A percentile compares a stretch with the other conserved stretches of the same genome.
Evolutionary conservation across 1,284 basidiomycete species (phyloP).

Genomic region (Leccinum pseudoinsigne): DNA sequence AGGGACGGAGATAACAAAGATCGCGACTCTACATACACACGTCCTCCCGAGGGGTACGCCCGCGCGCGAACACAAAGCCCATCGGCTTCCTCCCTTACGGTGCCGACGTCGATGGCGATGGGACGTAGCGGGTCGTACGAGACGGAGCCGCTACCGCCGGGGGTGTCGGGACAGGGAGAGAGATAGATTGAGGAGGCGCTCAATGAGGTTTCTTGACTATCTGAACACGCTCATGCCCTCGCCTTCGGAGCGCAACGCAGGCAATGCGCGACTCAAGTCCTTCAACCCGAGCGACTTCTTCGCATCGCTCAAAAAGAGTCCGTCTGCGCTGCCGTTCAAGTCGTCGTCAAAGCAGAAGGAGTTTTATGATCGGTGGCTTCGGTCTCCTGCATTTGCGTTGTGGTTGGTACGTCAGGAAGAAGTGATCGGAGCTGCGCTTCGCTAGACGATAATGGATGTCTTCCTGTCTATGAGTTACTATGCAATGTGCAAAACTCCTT

Average conservation of each 20-base stretch:
- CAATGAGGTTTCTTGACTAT: too few relatives aligned
- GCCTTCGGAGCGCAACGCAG: too few relatives aligned
- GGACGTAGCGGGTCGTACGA: conserved; percentile 26
- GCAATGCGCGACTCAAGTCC: too few relatives aligned
- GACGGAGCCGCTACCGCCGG: conserved; percentile 33
- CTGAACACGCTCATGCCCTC: too few relatives aligned
- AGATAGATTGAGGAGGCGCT: too few relatives aligned
- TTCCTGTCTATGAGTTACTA: neutral
- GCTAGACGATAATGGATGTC: conserved; percentile 14
- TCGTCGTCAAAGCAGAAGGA: too few relatives aligned
- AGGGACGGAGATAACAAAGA: neutral
- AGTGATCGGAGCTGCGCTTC: conserved; percentile 37
- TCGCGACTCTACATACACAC: neutral
- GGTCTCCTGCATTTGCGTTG: too few relatives aligned
- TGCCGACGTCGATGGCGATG: neutral
- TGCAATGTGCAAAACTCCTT: neutral
- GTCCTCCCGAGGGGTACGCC: neutral
- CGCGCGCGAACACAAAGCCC: conserved; percentile 20
- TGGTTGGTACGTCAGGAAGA: too few relatives aligned
- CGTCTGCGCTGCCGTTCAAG: too few relatives aligned
- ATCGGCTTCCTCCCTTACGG: conserved; percentile 1
- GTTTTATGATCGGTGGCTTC: too few relatives aligned
- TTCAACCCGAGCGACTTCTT: too few relatives aligned
- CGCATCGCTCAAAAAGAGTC: too few relatives aligned
- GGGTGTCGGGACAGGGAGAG: conserved; percentile 12